Percentiles rank a stretch among this genome's conserved stretches.
Evolutionary conservation across 2,329 filamentous ascomycete species (phyloP).

Genomic region (Calonectria multiphialidica): DNA sequence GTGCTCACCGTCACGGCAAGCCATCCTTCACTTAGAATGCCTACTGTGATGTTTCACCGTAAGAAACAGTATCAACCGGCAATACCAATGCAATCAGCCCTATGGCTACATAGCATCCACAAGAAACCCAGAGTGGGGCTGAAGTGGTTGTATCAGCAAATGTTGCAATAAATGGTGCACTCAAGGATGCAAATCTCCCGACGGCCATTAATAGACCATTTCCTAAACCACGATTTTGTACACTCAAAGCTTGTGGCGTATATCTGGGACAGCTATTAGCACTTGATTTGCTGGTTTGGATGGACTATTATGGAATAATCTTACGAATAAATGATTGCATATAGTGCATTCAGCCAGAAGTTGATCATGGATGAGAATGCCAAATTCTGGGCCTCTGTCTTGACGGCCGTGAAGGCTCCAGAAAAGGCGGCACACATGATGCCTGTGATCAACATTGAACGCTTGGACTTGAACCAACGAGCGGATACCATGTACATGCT

Average conservation of each 20-base stretch:
- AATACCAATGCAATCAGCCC: slow-evolving; percentile 29
- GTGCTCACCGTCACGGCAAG: no score
- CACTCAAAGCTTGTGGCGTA: slow-evolving; percentile 33
- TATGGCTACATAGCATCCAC: slow-evolving; percentile 34
- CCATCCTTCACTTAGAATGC: background rate
- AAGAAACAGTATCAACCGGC: slow-evolving; percentile 29
- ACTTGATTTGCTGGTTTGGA: fast-evolving
- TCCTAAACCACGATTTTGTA: slow-evolving; percentile 35
- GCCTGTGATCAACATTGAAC: slow-evolving; percentile 27
- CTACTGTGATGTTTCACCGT: background rate
- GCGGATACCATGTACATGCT: slow-evolving; percentile 53
- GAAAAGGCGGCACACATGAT: slow-evolving; percentile 35
- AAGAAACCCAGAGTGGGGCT: slow-evolving; percentile 38
- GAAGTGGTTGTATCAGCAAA: slow-evolving; percentile 38
- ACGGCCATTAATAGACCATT: slow-evolving; percentile 33
- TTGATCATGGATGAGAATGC: slow-evolving; percentile 40
- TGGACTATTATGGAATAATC: background rate
- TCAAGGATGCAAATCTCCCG: slow-evolving; percentile 33
- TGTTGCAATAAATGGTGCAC: slow-evolving; percentile 37
- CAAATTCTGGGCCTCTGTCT: slow-evolving; percentile 33
- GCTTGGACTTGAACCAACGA: slow-evolving; percentile 22
- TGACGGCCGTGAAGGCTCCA: slow-evolving; percentile 34
- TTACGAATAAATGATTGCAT: slow-evolving; percentile 35
- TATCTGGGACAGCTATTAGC: background rate
- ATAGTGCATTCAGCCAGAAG: slow-evolving; percentile 36